A percentile compares a stretch with the other conserved stretches of the same genome.
Evolutionary conservation across 2,329 filamentous ascomycete genomes (phyloP).

Genomic region (Neopestalotiopsis rosae): DNA sequence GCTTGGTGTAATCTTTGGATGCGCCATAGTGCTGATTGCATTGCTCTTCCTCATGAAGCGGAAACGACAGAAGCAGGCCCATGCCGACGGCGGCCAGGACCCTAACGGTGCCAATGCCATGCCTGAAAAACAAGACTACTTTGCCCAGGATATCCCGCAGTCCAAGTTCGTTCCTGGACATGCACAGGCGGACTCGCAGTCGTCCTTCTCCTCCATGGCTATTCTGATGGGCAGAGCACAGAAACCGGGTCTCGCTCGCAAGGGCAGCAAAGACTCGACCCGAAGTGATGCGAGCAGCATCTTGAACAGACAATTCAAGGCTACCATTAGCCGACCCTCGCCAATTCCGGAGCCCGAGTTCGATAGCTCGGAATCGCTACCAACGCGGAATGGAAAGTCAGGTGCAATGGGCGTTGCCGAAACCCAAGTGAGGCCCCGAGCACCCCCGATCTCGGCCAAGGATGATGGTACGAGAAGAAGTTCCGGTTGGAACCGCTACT

Average conservation of each 20-base stretch:
- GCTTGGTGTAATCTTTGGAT: conserved; percentile 79
- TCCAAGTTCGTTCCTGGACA: conserved; percentile 57
- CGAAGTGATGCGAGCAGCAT: conserved; percentile 58
- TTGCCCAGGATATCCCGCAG: conserved; percentile 48
- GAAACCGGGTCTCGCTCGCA: conserved; percentile 48
- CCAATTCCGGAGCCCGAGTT: conserved; percentile 38
- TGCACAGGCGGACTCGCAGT: conserved; percentile 55
- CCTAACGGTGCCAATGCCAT: conserved; percentile 44
- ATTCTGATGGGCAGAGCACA: conserved; percentile 69
- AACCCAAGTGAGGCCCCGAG: conserved; percentile 38
- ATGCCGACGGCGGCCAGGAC: conserved; percentile 47
- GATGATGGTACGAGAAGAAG: conserved; percentile 61
- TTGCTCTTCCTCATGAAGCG: conserved; percentile 73
- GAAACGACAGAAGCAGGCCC: conserved; percentile 60
- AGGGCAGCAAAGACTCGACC: conserved; percentile 62
- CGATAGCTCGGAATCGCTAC: conserved; percentile 10
- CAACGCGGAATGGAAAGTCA: conserved; percentile 24
- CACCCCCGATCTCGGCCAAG: conserved; percentile 37
- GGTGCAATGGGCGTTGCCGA: conserved; percentile 28
- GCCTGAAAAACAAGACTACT: conserved; percentile 63
- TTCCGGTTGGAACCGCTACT: conserved; percentile 80
- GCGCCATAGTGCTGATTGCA: conserved; percentile 72
- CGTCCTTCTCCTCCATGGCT: conserved; percentile 67
- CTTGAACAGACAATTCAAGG: conserved; percentile 68
- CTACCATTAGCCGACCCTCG: conserved; percentile 63